Conservation (phyloP, 176 grass and related monocot species). For the Guadua angustifolia region DNA sequence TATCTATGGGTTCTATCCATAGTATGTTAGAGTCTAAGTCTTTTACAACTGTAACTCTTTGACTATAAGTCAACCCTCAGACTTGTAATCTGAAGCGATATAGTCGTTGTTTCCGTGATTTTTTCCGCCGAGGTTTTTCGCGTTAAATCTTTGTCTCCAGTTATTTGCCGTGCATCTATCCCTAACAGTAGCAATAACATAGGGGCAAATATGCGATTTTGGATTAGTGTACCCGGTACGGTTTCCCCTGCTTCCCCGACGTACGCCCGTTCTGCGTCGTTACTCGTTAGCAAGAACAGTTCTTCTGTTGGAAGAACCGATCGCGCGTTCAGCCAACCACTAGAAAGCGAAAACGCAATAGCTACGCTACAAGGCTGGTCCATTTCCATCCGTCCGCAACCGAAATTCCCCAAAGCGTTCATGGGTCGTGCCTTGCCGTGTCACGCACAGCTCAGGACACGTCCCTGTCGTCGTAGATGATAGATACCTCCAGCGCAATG, state of each 20-base stretch:
- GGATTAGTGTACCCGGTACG: background rate
- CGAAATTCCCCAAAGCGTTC: background rate
- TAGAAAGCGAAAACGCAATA: background rate
- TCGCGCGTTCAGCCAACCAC: background rate
- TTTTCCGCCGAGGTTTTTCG: too few species aligned
- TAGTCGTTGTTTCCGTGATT: too few species aligned
- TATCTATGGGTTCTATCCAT: too few species aligned
- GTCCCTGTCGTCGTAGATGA: background rate
- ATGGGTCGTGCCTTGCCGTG: background rate
- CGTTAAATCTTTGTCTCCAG: too few species aligned
- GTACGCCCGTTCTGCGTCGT: too few species aligned
- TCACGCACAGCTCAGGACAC: background rate
- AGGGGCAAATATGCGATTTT: background rate
- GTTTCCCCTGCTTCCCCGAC: too few species aligned
- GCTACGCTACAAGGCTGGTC: background rate
- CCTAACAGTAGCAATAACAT: background rate
- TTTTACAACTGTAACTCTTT: too few species aligned
- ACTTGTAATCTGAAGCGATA: too few species aligned
- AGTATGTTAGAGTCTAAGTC: too few species aligned
- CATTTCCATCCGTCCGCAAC: background rate
- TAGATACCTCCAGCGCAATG: slow-evolving; percentile 13
- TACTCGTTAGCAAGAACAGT: too few species aligned
- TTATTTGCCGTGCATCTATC: too few species aligned
- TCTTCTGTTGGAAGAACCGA: background rate
- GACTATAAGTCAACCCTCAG: too few species aligned